Conservation (phyloP, 2,329 filamentous ascomycete species). For the Alternaria rosae region DNA sequence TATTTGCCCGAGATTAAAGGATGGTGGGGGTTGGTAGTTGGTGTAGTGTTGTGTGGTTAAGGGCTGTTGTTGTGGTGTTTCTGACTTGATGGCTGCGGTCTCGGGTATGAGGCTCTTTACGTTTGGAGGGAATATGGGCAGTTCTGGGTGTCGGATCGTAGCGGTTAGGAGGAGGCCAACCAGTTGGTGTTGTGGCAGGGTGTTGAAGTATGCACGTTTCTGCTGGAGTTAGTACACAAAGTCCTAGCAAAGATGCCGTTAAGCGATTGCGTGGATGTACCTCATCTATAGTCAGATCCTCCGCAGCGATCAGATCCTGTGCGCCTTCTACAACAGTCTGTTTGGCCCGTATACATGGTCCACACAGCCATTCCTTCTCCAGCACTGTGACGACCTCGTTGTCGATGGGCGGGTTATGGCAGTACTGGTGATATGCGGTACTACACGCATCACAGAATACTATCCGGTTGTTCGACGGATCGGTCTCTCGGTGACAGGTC, state of each 20-base stretch:
- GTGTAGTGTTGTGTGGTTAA: conserved; percentile 9
- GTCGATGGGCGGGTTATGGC: conserved; percentile 78
- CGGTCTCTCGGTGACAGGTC: conserved; percentile 74
- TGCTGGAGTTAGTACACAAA: conserved; percentile 42
- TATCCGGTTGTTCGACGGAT: conserved; percentile 77
- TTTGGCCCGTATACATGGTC: conserved; percentile 59
- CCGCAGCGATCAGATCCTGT: conserved; percentile 49
- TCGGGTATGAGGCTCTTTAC: conserved; percentile 32
- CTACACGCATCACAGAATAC: conserved; percentile 88
- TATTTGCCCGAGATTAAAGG: conserved; percentile 12
- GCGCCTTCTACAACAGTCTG: conserved; percentile 43
- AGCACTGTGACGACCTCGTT: conserved; percentile 71
- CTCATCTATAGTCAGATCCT: conserved; percentile 52
- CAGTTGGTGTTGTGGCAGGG: conserved; percentile 67
- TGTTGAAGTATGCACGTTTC: conserved; percentile 69
- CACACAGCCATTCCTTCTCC: conserved; percentile 75
- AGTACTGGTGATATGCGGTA: conserved; percentile 80
- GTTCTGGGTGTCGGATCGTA: conserved; percentile 67
- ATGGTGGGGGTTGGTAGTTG: conserved; percentile 21
- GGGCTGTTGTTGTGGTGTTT: conserved; percentile 8
- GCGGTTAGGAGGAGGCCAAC: conserved; percentile 70
- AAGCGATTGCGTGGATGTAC: conserved; percentile 36
- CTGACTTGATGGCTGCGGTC: conserved; percentile 18
- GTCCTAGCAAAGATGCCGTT: neutral
- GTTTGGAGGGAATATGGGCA: conserved; percentile 68